phyloP scores from a whole-genome alignment of 2,329 filamentous ascomycete genomes.

The Leptographium procerum region DNA sequence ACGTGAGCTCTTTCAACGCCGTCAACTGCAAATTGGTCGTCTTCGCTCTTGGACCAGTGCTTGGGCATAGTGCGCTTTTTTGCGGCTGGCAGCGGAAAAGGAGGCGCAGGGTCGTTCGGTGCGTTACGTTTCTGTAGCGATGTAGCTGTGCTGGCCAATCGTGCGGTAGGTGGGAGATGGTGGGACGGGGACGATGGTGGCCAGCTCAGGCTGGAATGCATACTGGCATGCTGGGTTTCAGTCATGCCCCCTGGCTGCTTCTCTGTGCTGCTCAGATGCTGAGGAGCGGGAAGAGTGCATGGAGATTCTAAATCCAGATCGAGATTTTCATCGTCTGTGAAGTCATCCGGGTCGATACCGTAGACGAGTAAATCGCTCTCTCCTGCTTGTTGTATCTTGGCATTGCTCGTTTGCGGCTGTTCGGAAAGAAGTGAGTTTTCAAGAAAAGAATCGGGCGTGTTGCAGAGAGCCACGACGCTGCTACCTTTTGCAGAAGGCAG shows the following conservation, averaged over 20 bases:
- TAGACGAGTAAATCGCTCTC: background rate
- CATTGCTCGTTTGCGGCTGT: background rate
- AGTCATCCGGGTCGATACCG: slow-evolving; percentile 62
- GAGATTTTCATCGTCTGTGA: slow-evolving; percentile 70
- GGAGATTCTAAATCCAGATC: slow-evolving; percentile 58
- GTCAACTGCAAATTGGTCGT: slow-evolving; percentile 21
- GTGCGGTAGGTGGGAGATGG: slow-evolving; percentile 23
- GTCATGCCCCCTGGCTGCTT: background rate
- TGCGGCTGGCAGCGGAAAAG: slow-evolving; percentile 22
- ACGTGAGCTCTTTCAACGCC: slow-evolving; percentile 8
- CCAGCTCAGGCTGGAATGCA: slow-evolving; percentile 28
- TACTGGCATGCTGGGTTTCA: background rate
- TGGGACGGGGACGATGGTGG: slow-evolving; percentile 50
- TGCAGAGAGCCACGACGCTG: slow-evolving; percentile 7
- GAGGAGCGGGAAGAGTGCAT: slow-evolving; percentile 29
- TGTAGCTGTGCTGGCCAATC: slow-evolving; percentile 7
- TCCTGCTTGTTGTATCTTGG: background rate
- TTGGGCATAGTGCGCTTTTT: slow-evolving; percentile 61
- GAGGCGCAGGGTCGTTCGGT: slow-evolving; percentile 18
- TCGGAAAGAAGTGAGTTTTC: slow-evolving; percentile 16
- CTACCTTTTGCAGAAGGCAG: background rate
- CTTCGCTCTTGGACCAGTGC: slow-evolving; percentile 18
- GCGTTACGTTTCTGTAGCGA: slow-evolving; percentile 31
- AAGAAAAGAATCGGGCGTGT: background rate
- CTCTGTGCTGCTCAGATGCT: slow-evolving; percentile 2